phyloP scores from a whole-genome alignment of 441 rosid species.

The Erodium chrysanthum region DNA sequence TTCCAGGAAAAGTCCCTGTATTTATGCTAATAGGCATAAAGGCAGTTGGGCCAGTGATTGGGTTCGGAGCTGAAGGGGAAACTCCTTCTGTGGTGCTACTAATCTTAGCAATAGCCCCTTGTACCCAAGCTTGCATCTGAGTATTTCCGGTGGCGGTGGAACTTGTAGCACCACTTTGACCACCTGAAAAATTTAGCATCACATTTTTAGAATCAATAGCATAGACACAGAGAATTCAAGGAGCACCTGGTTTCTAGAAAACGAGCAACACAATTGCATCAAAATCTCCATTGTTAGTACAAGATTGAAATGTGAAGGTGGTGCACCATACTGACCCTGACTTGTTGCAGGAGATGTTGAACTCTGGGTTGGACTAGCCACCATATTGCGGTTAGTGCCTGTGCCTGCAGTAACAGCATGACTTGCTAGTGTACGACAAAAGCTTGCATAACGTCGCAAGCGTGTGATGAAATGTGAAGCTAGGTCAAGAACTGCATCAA shows the following conservation, averaged over 20 bases:
- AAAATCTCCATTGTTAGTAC: background rate
- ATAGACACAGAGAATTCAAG: background rate
- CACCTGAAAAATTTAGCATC: slow-evolving; percentile 35
- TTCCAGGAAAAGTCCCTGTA: slow-evolving; percentile 98
- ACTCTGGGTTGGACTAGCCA: slow-evolving; percentile 81
- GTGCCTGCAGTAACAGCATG: slow-evolving; percentile 95
- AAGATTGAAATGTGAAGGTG: background rate
- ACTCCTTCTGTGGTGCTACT: slow-evolving; percentile 76
- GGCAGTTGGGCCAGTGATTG: slow-evolving; percentile 74
- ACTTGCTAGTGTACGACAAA: slow-evolving; percentile 93
- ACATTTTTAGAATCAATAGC: slow-evolving; percentile 5
- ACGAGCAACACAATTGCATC: background rate
- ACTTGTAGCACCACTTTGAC: slow-evolving; percentile 70
- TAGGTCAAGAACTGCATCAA: slow-evolving; percentile 95
- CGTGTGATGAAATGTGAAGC: slow-evolving; percentile 99
- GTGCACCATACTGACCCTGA: slow-evolving; percentile 45
- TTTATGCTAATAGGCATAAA: slow-evolving; percentile 97
- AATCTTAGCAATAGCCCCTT: slow-evolving; percentile 95
- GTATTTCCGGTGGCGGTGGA: slow-evolving; percentile 85
- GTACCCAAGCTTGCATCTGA: slow-evolving; percentile 98
- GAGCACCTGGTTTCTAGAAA: background rate
- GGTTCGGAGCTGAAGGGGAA: slow-evolving; percentile 50
- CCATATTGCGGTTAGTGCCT: slow-evolving; percentile 78
- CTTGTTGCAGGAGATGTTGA: slow-evolving; percentile 54
- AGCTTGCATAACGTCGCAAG: slow-evolving; percentile 93